A percentile compares a stretch with the other conserved stretches of the same genome.
phyloP scores from a whole-genome alignment of 2,329 filamentous ascomycete species.

The Scedosporium minutisporum region DNA sequence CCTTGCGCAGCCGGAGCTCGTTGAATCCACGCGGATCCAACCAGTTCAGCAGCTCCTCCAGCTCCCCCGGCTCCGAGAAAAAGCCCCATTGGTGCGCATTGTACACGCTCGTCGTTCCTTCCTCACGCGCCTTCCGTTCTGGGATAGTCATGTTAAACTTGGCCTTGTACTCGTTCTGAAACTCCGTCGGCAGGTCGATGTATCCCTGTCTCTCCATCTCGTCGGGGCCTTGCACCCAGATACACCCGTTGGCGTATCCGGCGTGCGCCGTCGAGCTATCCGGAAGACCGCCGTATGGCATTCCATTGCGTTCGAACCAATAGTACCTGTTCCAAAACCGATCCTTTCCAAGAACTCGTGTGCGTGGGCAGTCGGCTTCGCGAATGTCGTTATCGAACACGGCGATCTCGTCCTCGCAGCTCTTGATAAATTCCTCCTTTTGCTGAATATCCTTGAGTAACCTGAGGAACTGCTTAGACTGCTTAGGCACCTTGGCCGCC shows the following conservation, averaged over 20 bases:
- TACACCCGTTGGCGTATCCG: conserved; percentile 83
- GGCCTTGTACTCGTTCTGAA: conserved; percentile 64
- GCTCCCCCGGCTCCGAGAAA: conserved; percentile 67
- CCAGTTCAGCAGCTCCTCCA: conserved; percentile 78
- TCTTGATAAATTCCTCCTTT: conserved; percentile 68
- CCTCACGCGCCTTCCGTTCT: conserved; percentile 77
- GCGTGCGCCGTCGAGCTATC: conserved; percentile 79
- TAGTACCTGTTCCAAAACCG: conserved; percentile 98
- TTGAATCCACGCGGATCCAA: conserved; percentile 79
- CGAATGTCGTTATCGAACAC: conserved; percentile 84
- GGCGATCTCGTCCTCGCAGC: conserved; percentile 77
- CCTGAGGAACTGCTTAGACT: conserved; percentile 82
- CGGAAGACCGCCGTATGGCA: conserved; percentile 86
- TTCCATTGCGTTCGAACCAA: conserved; percentile 98
- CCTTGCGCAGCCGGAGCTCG: conserved; percentile 80
- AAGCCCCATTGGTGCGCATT: conserved; percentile 83
- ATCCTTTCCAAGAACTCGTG: conserved; percentile 82
- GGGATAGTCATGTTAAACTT: conserved; percentile 75
- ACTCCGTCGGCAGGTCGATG: conserved; percentile 64
- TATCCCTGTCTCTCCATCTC: conserved; percentile 79
- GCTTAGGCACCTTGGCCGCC: conserved; percentile 58
- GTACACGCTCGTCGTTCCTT: conserved; percentile 69
- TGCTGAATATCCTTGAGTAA: conserved; percentile 82
- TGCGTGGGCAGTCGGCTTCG: conserved; percentile 87
- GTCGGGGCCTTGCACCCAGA: conserved; percentile 95